Percentiles rank a stretch among this genome's conserved stretches.
Conservation (phyloP, 1,284 basidiomycete genomes). For the Ganoderma boninense region DNA sequence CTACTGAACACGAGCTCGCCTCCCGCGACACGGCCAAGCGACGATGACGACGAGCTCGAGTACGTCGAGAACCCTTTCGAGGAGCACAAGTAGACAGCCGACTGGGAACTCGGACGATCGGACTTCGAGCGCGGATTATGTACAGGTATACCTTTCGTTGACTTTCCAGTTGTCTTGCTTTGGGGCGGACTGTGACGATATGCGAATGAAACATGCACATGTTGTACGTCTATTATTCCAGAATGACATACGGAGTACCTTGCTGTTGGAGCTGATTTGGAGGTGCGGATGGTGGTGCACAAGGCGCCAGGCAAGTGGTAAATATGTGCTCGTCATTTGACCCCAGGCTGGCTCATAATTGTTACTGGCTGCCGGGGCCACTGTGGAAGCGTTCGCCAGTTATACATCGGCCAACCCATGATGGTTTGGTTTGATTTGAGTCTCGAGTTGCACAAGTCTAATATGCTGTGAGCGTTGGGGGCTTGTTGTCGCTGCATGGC, state of each 20-base stretch:
- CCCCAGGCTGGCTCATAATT: too few relatives aligned
- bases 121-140: neutral
- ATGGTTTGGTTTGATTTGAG: too few relatives aligned
- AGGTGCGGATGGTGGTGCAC: too few relatives aligned
- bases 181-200: neutral
- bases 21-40: constrained; percentile 40
- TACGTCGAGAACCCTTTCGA: constrained; percentile 77
- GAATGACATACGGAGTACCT: neutral
- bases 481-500: too few relatives aligned
- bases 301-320: neutral
- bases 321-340: too few relatives aligned
- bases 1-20: constrained; percentile 55
- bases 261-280: neutral
- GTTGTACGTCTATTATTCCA: neutral
- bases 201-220: neutral
- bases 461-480: too few relatives aligned
- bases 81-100: constrained; percentile 43
- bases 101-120: neutral
- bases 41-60: constrained; percentile 64
- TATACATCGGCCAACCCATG: too few relatives aligned
- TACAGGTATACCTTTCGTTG: constrained; percentile 1
- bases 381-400: too few relatives aligned
- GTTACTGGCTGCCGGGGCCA: too few relatives aligned
- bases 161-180: neutral
- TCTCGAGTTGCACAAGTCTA: too few relatives aligned